Evolutionary conservation across 164 flowering plant species (phyloP), one percentile per base, ranked within the genome.

Genomic region (Dillenia turbinata): DNA sequence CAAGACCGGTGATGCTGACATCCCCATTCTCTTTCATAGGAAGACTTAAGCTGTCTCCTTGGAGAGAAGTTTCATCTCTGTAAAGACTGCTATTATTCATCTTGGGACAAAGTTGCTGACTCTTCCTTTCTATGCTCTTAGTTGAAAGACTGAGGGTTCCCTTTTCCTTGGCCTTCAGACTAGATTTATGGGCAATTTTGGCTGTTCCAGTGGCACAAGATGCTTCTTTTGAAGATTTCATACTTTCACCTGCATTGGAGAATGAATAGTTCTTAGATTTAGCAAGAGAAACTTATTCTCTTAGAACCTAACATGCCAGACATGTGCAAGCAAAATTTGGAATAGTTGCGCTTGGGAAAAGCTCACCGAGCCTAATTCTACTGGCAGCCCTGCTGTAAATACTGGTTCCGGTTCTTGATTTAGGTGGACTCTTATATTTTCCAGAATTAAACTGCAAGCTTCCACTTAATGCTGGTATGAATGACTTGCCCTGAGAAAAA

Each of bases 301-400:
- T 33, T 5, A 33, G 40, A 33, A 33, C 7, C 40, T 33, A 33
- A 33, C 40, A 33, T 33, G 40, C 7, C 40, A 33, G 7, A 5
- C 40, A 5, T 33, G 40, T 33, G 40, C 40, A 33, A 33, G 40
- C 40, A 33, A 33, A 33, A 33, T 33, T 33, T 33, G 40, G 40
- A 33, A 33, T 4, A 33, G 40, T 6, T 5, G 40, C 5, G 40
- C 40, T 33, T 5, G 40, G 7, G 40, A 33, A 83, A 64, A 58
- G 51, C 65, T 78, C 77, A 52, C 64, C 68, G 6, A 58, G 44
- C 52, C 74, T 83, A 57, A 66, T 45, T 63, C 66, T 82, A 62
- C 52, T 57, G 59, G 66, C 47, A 19, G 64, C 57, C 62, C 71
- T 77, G 63, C 48, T 70, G 45, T 75, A 57, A 48, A 55, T 73